phyloP scores from a whole-genome alignment of 768 basidiomycete genomes.

The Thelephora ganbajun region DNA sequence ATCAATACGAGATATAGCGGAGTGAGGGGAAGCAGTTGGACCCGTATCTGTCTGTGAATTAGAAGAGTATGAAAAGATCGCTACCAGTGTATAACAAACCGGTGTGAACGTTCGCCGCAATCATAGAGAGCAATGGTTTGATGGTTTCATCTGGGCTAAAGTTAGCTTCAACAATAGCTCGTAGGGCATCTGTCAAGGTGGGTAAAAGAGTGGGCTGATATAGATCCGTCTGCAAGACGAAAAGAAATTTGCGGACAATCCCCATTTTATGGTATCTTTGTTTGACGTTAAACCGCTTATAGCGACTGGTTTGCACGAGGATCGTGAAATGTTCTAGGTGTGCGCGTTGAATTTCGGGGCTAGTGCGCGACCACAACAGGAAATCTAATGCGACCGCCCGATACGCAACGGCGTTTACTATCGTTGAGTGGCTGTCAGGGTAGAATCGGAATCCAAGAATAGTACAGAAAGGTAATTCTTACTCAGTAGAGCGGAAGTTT shows the following conservation, averaged over 20 bases:
- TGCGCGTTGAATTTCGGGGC: constrained; percentile 57
- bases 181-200: constrained; percentile 45
- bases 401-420: constrained; percentile 75
- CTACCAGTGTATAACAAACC: constrained; percentile 23
- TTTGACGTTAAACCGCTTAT: constrained; percentile 63
- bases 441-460: background rate
- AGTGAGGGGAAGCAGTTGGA: constrained; percentile 32
- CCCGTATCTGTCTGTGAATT: constrained; percentile 3
- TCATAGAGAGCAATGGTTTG: constrained; percentile 76
- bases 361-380: constrained; percentile 72
- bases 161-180: constrained; percentile 43
- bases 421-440: constrained; percentile 51
- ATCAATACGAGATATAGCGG: constrained; percentile 43
- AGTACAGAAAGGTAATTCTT: constrained; percentile 13
- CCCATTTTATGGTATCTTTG: constrained; percentile 60
- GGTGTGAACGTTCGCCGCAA: constrained; percentile 67
- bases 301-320: constrained; percentile 57
- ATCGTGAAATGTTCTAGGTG: constrained; percentile 75
- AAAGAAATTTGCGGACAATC: constrained; percentile 65
- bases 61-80: constrained; percentile 2
- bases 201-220: constrained; percentile 40
- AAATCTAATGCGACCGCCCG: constrained; percentile 78
- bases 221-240: constrained; percentile 68
- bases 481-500: constrained; percentile 75
- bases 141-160: constrained; percentile 64